These are phyloP conservation scores for Leccinum rimulosum DNA, from an alignment of 768 basidiomycete species.

Conservation along the genomic window DNA sequence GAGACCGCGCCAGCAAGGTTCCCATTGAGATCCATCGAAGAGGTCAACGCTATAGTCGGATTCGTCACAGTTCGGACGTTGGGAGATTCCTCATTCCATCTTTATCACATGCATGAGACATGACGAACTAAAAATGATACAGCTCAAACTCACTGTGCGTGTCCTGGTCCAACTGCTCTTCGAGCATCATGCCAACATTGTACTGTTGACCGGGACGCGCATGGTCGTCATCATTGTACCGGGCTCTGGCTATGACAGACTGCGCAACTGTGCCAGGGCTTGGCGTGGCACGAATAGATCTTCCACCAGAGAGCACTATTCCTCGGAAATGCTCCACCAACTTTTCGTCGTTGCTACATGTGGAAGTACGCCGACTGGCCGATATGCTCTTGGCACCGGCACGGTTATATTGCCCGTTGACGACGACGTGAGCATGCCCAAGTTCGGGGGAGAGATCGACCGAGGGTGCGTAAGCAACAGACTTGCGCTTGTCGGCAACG, in stretches of 20 bases:
- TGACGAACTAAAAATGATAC: conserved; percentile 5
- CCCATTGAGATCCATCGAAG: conserved; percentile 48
- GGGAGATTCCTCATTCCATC: conserved; percentile 87
- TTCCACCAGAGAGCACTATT: conserved; percentile 64
- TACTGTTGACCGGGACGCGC: too few relatives aligned
- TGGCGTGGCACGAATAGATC: conserved; percentile 54
- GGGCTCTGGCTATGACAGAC: too few relatives aligned
- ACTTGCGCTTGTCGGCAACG: conserved; percentile 77
- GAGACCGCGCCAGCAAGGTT: conserved; percentile 49
- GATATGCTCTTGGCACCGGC: conserved; percentile 91
- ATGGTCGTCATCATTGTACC: too few relatives aligned
- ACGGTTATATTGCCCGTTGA: conserved; percentile 59
- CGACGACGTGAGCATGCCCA: conserved; percentile 37
- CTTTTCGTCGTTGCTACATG: conserved; percentile 84
- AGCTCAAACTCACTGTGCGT: conserved; percentile 75
- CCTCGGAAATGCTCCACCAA: conserved; percentile 73
- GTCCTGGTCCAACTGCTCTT: conserved; percentile 89
- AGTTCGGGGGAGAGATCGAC: too few relatives aligned
- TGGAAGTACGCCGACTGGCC: conserved; percentile 84
- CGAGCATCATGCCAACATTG: too few relatives aligned
- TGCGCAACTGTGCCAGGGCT: too few relatives aligned
- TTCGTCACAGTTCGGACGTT: conserved; percentile 81
- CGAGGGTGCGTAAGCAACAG: conserved; percentile 79
- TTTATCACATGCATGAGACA: conserved; percentile 35
- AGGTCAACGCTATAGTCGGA: conserved; percentile 63